Evolutionary conservation across 768 basidiomycete species (phyloP).

Genomic region (Mycena latifolia): DNA sequence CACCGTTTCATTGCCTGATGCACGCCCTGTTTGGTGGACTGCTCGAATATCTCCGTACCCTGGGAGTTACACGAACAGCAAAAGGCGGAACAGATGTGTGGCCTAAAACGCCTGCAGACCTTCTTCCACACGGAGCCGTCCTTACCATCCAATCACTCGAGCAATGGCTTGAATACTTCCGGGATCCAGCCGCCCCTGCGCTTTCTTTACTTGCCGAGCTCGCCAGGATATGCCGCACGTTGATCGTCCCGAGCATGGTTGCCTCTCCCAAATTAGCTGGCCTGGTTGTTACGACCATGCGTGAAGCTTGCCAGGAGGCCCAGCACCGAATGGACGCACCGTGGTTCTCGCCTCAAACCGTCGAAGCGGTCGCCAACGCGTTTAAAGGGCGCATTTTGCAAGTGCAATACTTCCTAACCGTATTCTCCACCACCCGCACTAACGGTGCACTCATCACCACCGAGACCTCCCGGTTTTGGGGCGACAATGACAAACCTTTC

Average conservation of each 20-base stretch:
- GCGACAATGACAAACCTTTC: not conserved
- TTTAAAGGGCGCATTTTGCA: not conserved
- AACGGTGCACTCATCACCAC: not conserved
- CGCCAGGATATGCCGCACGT: not conserved
- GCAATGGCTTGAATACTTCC: not conserved
- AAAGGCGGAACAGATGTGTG: not conserved
- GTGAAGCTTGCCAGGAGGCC: not conserved
- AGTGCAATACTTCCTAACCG: not conserved
- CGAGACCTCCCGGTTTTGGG: not conserved
- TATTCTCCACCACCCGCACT: not conserved
- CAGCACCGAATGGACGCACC: not conserved
- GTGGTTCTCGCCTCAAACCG: not conserved
- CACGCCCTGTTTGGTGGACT: not conserved
- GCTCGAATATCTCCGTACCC: not conserved
- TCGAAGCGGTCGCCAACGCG: not conserved
- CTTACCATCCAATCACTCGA: conserved; percentile 1
- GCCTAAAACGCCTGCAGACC: not conserved
- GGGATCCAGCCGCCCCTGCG: not conserved
- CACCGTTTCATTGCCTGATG: not conserved
- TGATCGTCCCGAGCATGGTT: not conserved
- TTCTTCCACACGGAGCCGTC: not conserved
- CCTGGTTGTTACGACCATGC: not conserved
- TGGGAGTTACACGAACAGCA: not conserved
- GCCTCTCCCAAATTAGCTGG: not conserved
- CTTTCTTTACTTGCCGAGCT: not conserved